Evolutionary conservation across 345 rosid species (phyloP).

Genomic region (Melaleuca alternifolia): DNA sequence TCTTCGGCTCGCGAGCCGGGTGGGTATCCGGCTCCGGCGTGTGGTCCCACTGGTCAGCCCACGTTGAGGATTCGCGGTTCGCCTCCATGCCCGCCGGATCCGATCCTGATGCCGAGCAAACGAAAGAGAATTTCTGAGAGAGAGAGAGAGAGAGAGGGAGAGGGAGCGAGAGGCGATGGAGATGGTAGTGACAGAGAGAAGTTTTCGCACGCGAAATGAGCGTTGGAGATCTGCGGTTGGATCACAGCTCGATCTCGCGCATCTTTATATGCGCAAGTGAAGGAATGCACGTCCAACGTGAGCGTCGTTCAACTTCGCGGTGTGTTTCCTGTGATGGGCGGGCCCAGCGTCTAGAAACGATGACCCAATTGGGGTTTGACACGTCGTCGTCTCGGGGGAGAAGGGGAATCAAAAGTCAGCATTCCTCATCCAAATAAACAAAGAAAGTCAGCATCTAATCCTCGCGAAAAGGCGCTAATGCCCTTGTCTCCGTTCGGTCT

Average conservation of each 20-base stretch:
- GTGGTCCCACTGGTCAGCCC: constrained; percentile 8
- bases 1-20: not conserved
- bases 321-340: not conserved
- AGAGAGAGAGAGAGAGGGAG: not conserved
- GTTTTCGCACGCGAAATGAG: not conserved
- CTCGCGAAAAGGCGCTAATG: not conserved
- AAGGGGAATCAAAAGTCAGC: no score
- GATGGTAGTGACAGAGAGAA: not conserved
- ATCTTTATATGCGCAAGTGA: not conserved
- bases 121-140: not conserved
- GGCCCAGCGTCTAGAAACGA: not conserved
- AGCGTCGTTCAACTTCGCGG: not conserved
- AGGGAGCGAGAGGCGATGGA: not conserved
- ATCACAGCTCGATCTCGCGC: not conserved
- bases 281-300: not conserved
- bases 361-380: not conserved
- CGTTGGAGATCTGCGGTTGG: not conserved
- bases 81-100: not conserved
- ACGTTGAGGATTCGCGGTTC: not conserved
- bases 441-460: not conserved
- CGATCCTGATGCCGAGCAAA: not conserved
- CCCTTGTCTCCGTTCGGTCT: not conserved
- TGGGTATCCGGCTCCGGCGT: not conserved
- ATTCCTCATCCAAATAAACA: not conserved
- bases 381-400: not conserved